phyloP scores from a whole-genome alignment of 176 grass and related monocot species.

The Zoysia japonica region DNA sequence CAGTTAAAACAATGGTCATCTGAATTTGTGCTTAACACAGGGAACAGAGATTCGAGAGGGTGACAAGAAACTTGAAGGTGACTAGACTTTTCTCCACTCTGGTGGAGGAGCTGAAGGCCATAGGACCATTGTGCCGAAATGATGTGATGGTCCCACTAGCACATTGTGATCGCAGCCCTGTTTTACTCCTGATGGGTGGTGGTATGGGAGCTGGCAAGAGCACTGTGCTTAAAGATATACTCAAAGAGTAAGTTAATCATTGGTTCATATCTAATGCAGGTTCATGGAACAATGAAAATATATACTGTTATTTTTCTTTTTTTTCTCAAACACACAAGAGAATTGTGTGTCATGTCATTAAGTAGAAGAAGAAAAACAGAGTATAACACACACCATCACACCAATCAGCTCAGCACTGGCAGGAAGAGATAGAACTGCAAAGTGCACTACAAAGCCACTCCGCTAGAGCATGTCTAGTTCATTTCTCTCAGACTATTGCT shows the following conservation, averaged over 20 bases:
- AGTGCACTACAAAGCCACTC: too few relatives aligned
- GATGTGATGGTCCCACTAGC: slow-evolving; percentile 82
- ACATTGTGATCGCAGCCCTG: slow-evolving; percentile 72
- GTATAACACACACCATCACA: too few relatives aligned
- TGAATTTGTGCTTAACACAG: slow-evolving; percentile 41
- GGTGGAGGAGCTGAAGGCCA: slow-evolving; percentile 86
- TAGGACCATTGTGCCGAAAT: slow-evolving; percentile 55
- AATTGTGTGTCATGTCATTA: too few relatives aligned
- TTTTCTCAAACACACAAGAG: too few relatives aligned
- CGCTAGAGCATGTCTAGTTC: too few relatives aligned
- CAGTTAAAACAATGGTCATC: neutral
- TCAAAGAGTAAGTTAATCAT: slow-evolving; percentile 68
- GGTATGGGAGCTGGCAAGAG: slow-evolving; percentile 99
- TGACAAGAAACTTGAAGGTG: slow-evolving; percentile 70
- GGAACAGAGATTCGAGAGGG: slow-evolving; percentile 82
- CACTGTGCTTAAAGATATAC: slow-evolving; percentile 88
- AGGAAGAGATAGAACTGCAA: too few relatives aligned
- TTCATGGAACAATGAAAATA: neutral
- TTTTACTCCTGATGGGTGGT: slow-evolving; percentile 88
- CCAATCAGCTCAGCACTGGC: too few relatives aligned
- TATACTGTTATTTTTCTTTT: neutral
- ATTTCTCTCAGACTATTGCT: too few relatives aligned
- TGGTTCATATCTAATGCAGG: neutral
- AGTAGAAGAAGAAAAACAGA: too few relatives aligned
- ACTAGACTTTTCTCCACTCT: slow-evolving; percentile 86